Evolutionary conservation across 176 grass and related monocot species (phyloP), one percentile per base, ranked within the genome.

Genomic region (Themeda triandra): DNA sequence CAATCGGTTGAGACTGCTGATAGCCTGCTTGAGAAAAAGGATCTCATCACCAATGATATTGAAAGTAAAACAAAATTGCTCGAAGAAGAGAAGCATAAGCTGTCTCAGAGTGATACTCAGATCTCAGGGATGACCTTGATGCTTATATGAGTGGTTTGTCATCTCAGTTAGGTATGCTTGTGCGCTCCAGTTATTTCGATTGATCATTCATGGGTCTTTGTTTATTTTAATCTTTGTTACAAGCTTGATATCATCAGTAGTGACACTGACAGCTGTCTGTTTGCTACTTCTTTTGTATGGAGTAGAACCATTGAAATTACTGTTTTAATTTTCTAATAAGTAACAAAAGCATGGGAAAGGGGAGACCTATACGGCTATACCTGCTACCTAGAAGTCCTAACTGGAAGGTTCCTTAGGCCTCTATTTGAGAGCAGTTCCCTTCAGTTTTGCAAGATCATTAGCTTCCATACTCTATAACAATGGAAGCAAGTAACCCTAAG

Each of bases 121-220:
- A 94, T 80, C 58, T 35, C 76, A 89, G 75, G 78, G 96, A 98
- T 90, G 93, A 96, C 66, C 96, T 99, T 89, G 96, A 99, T 89
- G 78, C 89, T 88, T 99, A 92, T 82, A 99, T 99, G 96, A 92
- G 87, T 87, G 91, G 93, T 33, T 83, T 99, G 21, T 99, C 96
- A 86, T 99, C 93, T 88, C 96, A 99, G 69, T 87, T 99, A 80
- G 96, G 93, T 99, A 88, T 62, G 89, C 12, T 64, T 35, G 18
- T 82, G 9, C 27, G 62, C 66, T 74, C 42, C 49, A 64, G 6
- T 54, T 21, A 69, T 37, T 60, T 32, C 6, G 14, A 46, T 83
- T 73, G 63, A 35, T 33, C 62, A 42, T 60, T 27, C 54, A 60
- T 69, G 30, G 31, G n/a, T 70, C 44, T 48, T 73, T 79, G 49